Base-by-base conservation (phyloP, 352 stramenopile species). In the Pythium aphanidermatum region DNA sequence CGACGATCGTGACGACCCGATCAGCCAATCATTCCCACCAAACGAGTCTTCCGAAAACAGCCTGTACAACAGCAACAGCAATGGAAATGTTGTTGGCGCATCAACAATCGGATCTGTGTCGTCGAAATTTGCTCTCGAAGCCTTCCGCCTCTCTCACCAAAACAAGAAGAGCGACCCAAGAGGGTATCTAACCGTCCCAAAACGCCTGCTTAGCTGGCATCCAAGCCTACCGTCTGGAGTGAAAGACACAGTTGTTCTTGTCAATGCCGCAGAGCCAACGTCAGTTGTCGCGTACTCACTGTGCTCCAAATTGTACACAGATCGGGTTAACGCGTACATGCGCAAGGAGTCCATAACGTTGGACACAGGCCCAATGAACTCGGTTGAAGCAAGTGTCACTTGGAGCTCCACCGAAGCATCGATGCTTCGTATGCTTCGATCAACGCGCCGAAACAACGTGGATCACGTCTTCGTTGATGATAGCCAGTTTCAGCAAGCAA, bases 381-480 rank as follows among this genome's bases (percentile, higher is more conserved):
- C 43, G 4, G 40, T 68, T 16, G 56, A 63, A 11, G 41, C 46
- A 7, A 52, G 42, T 25, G 32, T 33, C 1, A 45, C 40, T 26
- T 8, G 41, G 14, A 55, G 30, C 21, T 50, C 46, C 2, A 40
- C 48, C 0, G 56, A 68, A 55, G 53, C 41, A 11, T 46, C 55
- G 0, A 84, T 92, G 71, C 60, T 94, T 19, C 62, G 63, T 21
- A 76, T 86, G 37, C 55, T 94, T 19, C 69, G 75, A 11, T 87
- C 75, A 10, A 59, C 66, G 24, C 68, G 70, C 6, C 65, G 82
- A 10, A 92, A 83, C 53, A 94, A 94, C 24, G 74, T 94, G 9
- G 82, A 92, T 20, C 75, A 94, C 46, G 71, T 72, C 23, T 94
- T 94, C 39, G 74, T 88, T 9, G 82, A 94, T 36, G 82, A 94